A percentile compares a stretch with the other conserved stretches of the same genome.
Conservation (phyloP, 2,329 filamentous ascomycete genomes). For the Sarocladium brachiariae region DNA sequence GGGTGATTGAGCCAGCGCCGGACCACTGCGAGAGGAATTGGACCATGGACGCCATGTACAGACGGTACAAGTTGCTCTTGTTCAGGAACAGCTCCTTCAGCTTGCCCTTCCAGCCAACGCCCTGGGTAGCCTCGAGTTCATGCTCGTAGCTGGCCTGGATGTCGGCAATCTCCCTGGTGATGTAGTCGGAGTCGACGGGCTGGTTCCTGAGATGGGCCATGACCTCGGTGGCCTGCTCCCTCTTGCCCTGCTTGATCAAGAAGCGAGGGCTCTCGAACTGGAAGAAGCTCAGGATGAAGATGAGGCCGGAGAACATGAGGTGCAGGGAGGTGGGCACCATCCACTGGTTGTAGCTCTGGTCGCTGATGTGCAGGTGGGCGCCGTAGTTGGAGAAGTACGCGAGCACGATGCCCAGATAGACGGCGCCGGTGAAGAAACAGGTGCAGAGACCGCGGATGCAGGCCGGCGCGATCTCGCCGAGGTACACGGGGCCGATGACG, state of each 20-base stretch:
- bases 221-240: conserved; percentile 27
- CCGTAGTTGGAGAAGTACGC: conserved; percentile 63
- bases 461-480: conserved; percentile 58
- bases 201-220: conserved; percentile 31
- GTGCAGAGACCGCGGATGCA: conserved; percentile 61
- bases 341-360: conserved; percentile 17
- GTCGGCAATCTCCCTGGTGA: conserved; percentile 26
- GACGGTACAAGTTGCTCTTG: conserved; percentile 18
- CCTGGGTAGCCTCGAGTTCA: conserved; percentile 14
- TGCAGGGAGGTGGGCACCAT: conserved; percentile 58
- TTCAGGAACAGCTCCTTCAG: conserved; percentile 15
- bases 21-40: conserved; percentile 17
- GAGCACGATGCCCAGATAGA: conserved; percentile 57
- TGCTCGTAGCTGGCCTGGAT: conserved; percentile 18
- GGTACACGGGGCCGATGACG: conserved; percentile 58
- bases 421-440: conserved; percentile 31
- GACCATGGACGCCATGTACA: conserved; percentile 18
- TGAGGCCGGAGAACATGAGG: conserved; percentile 37
- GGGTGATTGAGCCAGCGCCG: conserved; percentile 15
- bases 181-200: conserved; percentile 29
- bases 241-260: conserved; percentile 28
- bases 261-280: conserved; percentile 16
- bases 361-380: conserved; percentile 33
- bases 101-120: conserved; percentile 13
- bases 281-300: conserved; percentile 15